Evolutionary conservation across 2,329 filamentous ascomycete species (phyloP).

Genomic region (Ampelomyces quisqualis): DNA sequence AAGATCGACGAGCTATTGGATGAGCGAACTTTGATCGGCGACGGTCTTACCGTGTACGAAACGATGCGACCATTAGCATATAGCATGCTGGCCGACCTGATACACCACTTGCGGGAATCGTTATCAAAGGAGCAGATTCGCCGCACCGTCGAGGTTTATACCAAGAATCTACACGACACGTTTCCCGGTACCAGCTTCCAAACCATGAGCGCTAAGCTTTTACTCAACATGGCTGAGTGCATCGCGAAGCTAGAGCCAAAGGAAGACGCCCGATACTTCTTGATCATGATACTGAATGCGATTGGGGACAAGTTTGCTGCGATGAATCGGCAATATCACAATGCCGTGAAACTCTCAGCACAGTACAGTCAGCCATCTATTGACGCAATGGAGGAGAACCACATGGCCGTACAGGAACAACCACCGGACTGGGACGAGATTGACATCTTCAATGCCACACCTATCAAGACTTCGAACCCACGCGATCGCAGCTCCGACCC

Average conservation of each 20-base stretch:
- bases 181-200: conserved; percentile 98
- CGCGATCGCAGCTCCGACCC: conserved; percentile 86
- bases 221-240: conserved; percentile 97
- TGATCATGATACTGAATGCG: conserved; percentile 96
- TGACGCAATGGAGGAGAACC: conserved; percentile 71
- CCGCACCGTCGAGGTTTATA: conserved; percentile 95
- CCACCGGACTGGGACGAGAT: conserved; percentile 96
- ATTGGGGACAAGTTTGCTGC: conserved; percentile 97
- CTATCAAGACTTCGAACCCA: conserved; percentile 92
- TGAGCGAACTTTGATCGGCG: conserved; percentile 89
- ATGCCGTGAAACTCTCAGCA: conserved; percentile 89
- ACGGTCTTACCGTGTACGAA: conserved; percentile 94
- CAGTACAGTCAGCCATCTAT: conserved; percentile 66
- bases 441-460: conserved; percentile 94
- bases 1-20: conserved; percentile 96
- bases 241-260: conserved; percentile 94
- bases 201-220: conserved; percentile 96
- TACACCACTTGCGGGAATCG: conserved; percentile 93
- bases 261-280: conserved; percentile 87
- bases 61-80: conserved; percentile 94
- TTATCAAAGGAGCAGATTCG: conserved; percentile 87
- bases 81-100: conserved; percentile 96
- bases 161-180: conserved; percentile 89
- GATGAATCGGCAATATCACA: conserved; percentile 95
- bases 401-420: conserved; percentile 76